phyloP scores from a whole-genome alignment of 352 stramenopile species.

The Bremia lactucae region DNA sequence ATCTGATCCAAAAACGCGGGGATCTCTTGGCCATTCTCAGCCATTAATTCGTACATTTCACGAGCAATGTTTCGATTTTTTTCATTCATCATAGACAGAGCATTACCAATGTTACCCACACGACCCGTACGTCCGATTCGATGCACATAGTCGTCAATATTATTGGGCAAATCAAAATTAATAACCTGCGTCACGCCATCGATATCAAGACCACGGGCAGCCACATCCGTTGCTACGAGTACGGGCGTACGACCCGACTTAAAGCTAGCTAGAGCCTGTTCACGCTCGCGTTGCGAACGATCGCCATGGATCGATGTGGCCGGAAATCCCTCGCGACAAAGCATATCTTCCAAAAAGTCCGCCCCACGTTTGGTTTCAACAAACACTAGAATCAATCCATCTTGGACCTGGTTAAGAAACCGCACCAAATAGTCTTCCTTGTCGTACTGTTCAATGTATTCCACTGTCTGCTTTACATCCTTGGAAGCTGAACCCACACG shows the following conservation, averaged over 20 bases:
- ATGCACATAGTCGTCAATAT: constrained; percentile 89
- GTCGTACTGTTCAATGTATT: too few species aligned
- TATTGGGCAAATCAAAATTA: constrained; percentile 84
- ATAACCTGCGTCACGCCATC: constrained; percentile 77
- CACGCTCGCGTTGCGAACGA: constrained; percentile 60
- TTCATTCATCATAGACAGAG: constrained; percentile 97
- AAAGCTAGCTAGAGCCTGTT: constrained; percentile 36
- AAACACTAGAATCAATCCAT: constrained; percentile 94
- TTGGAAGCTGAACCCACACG: constrained; percentile 89
- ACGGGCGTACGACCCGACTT: constrained; percentile 54
- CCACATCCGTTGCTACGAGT: constrained; percentile 87
- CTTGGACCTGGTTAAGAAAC: too few species aligned
- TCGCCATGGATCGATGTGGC: constrained; percentile 92
- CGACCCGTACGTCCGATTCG: constrained; percentile 81
- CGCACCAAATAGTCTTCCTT: too few species aligned
- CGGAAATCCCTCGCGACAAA: constrained; percentile 93
- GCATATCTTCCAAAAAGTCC: constrained; percentile 86
- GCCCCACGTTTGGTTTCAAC: constrained; percentile 91
- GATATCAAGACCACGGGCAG: constrained; percentile 83
- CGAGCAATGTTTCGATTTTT: constrained; percentile 96
- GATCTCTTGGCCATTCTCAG: constrained; percentile 93
- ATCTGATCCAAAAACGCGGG: constrained; percentile 92
- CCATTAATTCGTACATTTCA: constrained; percentile 94
- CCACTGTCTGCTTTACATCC: constrained; percentile 47
- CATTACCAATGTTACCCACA: constrained; percentile 95